Evolutionary conservation across 1,284 basidiomycete species (phyloP).

Genomic region (Acaromyces ingoldii): DNA sequence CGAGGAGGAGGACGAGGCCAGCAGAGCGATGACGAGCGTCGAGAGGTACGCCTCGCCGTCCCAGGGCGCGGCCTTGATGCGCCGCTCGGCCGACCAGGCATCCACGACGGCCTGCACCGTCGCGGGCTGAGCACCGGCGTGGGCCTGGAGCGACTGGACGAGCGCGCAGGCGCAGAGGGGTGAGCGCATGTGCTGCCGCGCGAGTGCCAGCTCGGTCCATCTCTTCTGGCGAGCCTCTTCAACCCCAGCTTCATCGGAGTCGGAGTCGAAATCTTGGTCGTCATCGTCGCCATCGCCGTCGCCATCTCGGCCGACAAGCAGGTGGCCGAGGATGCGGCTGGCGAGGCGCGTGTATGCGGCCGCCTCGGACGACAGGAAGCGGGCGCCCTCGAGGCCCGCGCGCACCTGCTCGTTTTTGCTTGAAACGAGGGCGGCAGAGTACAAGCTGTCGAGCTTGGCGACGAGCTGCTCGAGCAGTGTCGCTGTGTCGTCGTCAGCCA

Average conservation of each 20-base stretch:
- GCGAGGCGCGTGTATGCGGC: background rate
- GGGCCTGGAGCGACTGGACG: background rate
- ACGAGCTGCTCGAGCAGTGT: too few species aligned
- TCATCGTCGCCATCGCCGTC: background rate
- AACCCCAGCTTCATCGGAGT: background rate
- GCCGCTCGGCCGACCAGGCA: slow-evolving; percentile 7
- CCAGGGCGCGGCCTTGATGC: slow-evolving; percentile 4
- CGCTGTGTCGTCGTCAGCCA: too few species aligned
- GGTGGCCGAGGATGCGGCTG: background rate
- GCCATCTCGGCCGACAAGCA: background rate
- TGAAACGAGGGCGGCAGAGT: too few species aligned
- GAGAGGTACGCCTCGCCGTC: slow-evolving; percentile 61
- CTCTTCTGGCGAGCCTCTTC: background rate
- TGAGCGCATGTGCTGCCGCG: background rate
- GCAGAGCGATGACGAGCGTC: slow-evolving; percentile 62
- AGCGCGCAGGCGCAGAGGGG: background rate
- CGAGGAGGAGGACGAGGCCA: slow-evolving; percentile 54
- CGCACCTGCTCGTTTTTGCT: background rate
- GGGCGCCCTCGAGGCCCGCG: background rate
- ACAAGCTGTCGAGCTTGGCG: too few species aligned
- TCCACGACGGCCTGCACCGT: too few species aligned
- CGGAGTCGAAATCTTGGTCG: background rate
- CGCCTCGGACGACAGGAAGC: background rate
- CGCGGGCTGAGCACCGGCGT: too few species aligned
- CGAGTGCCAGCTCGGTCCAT: background rate